A percentile compares a stretch with the other conserved stretches of the same genome.
These are phyloP conservation scores for Penstemon davidsonii DNA, from an alignment of 257 asterid genomes.

Conservation along the genomic window DNA sequence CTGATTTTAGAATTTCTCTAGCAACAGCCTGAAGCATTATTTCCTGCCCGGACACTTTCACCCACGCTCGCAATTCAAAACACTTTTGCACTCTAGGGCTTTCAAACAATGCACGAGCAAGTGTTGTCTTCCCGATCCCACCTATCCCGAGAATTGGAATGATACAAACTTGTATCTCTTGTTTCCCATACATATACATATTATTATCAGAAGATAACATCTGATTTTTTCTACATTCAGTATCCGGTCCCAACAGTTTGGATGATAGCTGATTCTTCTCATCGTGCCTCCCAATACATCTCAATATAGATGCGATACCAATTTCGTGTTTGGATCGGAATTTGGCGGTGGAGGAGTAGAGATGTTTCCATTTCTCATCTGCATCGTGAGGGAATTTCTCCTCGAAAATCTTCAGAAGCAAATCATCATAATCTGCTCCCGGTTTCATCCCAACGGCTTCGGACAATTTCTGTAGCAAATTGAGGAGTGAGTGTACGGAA, in stretches of 20 bases:
- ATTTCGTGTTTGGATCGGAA: neutral
- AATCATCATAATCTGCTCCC: neutral
- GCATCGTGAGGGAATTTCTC: neutral
- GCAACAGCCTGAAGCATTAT: constrained; percentile 18
- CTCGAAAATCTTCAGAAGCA: neutral
- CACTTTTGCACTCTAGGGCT: neutral
- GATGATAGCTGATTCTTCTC: neutral
- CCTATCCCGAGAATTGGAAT: neutral
- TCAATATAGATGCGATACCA: neutral
- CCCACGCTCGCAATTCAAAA: constrained; percentile 25
- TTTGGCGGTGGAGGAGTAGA: no score
- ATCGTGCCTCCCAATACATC: neutral
- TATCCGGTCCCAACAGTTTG: neutral
- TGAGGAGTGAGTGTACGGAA: neutral
- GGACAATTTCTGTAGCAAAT: neutral
- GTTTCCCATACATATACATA: no score
- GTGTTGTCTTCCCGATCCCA: constrained; percentile 21
- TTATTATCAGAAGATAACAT: no score
- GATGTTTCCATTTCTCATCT: no score
- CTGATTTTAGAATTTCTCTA: constrained; percentile 6
- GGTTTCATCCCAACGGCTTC: neutral
- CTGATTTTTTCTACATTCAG: no score
- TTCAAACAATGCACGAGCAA: constrained; percentile 20
- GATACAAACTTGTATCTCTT: neutral
- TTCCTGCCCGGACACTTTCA: constrained; percentile 12